These are phyloP conservation scores for Curvularia verruculosa DNA, from an alignment of 2,329 filamentous ascomycete species.

Conservation along the genomic window DNA sequence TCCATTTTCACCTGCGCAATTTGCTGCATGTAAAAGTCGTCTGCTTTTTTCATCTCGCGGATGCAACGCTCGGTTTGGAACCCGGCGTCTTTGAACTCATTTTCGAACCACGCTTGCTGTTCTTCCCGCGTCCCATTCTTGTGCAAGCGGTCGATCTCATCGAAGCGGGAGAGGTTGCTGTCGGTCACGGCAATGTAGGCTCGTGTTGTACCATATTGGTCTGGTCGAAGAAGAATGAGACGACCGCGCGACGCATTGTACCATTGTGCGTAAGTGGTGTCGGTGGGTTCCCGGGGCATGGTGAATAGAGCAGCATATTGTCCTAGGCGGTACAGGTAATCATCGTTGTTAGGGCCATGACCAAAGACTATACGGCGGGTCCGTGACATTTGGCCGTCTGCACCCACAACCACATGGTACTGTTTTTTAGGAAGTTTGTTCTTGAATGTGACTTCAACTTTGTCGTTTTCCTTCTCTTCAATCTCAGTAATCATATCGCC, in stretches of 20 bases:
- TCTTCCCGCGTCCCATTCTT: conserved; percentile 23
- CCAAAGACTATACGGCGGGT: conserved; percentile 38
- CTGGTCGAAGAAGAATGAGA: conserved; percentile 30
- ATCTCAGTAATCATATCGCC: conserved; percentile 39
- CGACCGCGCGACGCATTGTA: conserved; percentile 34
- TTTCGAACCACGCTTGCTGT: conserved; percentile 33
- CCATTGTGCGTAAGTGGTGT: conserved; percentile 35
- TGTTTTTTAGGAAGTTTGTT: conserved; percentile 20
- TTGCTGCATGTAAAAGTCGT: conserved; percentile 56
- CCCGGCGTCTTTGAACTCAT: conserved; percentile 46
- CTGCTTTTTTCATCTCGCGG: conserved; percentile 46
- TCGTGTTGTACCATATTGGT: conserved; percentile 29
- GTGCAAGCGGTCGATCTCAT: conserved; percentile 22
- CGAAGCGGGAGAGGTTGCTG: conserved; percentile 24
- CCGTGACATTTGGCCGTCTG: conserved; percentile 41
- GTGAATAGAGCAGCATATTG: conserved; percentile 42
- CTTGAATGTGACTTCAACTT: conserved; percentile 52
- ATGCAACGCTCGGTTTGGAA: conserved; percentile 49
- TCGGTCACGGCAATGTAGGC: conserved; percentile 29
- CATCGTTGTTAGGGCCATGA: conserved; percentile 24
- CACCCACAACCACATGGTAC: conserved; percentile 40
- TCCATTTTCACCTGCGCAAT: conserved; percentile 50
- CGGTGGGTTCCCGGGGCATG: conserved; percentile 27
- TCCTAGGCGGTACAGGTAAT: conserved; percentile 32
- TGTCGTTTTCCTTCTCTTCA: conserved; percentile 28